Evolutionary conservation across 345 rosid genomes (phyloP).

Genomic region (Salix brachista): DNA sequence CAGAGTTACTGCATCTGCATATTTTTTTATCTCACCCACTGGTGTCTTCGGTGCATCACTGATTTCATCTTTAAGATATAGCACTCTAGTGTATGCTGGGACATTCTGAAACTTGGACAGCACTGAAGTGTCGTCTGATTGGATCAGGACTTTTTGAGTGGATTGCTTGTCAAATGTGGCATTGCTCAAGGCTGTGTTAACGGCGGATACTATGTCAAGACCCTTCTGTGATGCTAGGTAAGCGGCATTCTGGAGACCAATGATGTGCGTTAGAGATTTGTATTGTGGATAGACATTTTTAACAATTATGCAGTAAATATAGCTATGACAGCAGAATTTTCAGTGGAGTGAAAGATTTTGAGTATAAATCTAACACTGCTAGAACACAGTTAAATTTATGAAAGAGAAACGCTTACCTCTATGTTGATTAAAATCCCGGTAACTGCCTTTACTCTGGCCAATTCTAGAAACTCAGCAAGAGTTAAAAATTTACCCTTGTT

Average conservation of each 20-base stretch:
- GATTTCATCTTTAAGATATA: conserved; percentile 41
- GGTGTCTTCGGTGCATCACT: conserved; percentile 49
- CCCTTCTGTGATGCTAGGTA: conserved; percentile 80
- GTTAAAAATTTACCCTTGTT: conserved; percentile 63
- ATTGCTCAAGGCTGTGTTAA: conserved; percentile 45
- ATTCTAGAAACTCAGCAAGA: conserved; percentile 56
- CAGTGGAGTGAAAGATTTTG: background rate
- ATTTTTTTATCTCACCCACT: conserved; percentile 60
- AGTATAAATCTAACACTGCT: background rate
- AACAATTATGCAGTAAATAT: background rate
- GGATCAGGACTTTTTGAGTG: conserved; percentile 63
- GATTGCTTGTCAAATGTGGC: conserved; percentile 69
- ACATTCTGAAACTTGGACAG: conserved; percentile 43
- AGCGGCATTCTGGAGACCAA: conserved; percentile 63
- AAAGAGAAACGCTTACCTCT: conserved; percentile 37
- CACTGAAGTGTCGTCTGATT: conserved; percentile 76
- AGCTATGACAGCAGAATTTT: background rate
- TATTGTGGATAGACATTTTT: background rate
- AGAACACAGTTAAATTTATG: background rate
- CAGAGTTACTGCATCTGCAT: conserved; percentile 57
- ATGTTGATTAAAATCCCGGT: conserved; percentile 68
- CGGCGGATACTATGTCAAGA: conserved; percentile 49
- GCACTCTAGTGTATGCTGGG: conserved; percentile 51
- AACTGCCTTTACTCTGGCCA: conserved; percentile 67
- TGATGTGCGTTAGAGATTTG: background rate